Conservation (phyloP, 1,284 basidiomycete genomes). For the Mycena sp. region DNA sequence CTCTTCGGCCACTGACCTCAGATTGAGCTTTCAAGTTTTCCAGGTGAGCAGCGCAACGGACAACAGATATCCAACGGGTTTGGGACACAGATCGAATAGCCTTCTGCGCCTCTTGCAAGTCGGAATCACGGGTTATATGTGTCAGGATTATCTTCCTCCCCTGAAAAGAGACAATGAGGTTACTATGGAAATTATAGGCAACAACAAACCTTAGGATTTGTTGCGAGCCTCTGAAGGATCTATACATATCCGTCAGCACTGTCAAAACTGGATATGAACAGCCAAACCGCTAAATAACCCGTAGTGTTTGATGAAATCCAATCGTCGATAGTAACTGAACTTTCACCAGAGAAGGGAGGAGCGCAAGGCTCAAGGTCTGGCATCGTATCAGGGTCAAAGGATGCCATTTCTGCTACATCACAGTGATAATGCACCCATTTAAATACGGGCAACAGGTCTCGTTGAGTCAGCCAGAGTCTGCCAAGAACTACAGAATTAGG, state of each 20-base stretch:
- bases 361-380: too few relatives aligned
- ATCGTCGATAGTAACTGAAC: conserved; percentile 14
- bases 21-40: not conserved
- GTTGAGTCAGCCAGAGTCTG: too few relatives aligned
- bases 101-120: not conserved
- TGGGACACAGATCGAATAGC: not conserved
- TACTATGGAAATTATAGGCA: not conserved
- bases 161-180: not conserved
- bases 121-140: not conserved
- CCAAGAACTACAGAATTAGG: too few relatives aligned
- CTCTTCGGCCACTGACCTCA: not conserved
- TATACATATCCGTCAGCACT: not conserved
- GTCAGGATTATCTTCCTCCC: not conserved
- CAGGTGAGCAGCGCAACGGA: not conserved
- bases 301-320: not conserved
- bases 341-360: too few relatives aligned
- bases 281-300: not conserved
- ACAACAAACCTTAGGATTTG: not conserved
- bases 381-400: too few relatives aligned
- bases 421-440: too few relatives aligned
- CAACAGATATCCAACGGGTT: not conserved
- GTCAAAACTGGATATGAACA: not conserved
- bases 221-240: not conserved
- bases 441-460: too few relatives aligned
- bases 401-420: too few relatives aligned